phyloP scores from a whole-genome alignment of 2,329 filamentous ascomycete species.

The Metarhizium anisopliae region DNA sequence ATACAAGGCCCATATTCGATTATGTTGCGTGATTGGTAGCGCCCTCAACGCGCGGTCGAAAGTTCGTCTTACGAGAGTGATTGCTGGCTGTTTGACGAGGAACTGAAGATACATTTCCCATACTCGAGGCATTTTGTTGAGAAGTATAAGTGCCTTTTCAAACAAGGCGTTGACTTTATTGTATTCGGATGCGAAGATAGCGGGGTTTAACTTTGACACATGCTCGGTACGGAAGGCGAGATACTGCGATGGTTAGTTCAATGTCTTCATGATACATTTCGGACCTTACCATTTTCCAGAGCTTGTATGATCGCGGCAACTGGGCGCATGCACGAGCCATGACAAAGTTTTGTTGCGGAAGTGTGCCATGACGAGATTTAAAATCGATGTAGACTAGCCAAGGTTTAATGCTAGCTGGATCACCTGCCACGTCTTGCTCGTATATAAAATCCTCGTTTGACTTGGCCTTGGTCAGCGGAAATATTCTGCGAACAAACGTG shows the following conservation, averaged over 20 bases:
- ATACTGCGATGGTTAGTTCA: slow-evolving; percentile 46
- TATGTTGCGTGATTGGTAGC: slow-evolving; percentile 88
- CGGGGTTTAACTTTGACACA: slow-evolving; percentile 72
- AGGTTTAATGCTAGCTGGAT: slow-evolving; percentile 77
- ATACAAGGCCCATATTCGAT: slow-evolving; percentile 89
- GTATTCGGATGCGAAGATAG: slow-evolving; percentile 70
- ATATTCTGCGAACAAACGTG: neutral
- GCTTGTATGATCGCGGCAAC: slow-evolving; percentile 89
- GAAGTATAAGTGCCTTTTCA: slow-evolving; percentile 80
- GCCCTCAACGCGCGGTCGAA: slow-evolving; percentile 91
- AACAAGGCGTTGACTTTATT: slow-evolving; percentile 92
- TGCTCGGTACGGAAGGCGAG: slow-evolving; percentile 77
- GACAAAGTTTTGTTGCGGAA: slow-evolving; percentile 76
- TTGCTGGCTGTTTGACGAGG: slow-evolving; percentile 80
- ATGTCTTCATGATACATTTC: slow-evolving; percentile 1
- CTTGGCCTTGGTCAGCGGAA: slow-evolving; percentile 31
- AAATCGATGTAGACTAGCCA: slow-evolving; percentile 93
- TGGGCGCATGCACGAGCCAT: slow-evolving; percentile 88
- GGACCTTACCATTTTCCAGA: slow-evolving; percentile 78
- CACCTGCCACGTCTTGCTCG: slow-evolving; percentile 89
- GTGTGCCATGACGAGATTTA: slow-evolving; percentile 77
- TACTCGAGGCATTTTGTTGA: slow-evolving; percentile 98
- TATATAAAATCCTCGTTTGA: slow-evolving; percentile 87
- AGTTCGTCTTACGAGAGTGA: slow-evolving; percentile 75
- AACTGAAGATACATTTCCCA: slow-evolving; percentile 98